Percentiles rank a stretch among this genome's conserved stretches.
These are phyloP conservation scores for Ceratocystis diversiconidia DNA, from an alignment of 2,329 filamentous ascomycete species.

Conservation along the genomic window DNA sequence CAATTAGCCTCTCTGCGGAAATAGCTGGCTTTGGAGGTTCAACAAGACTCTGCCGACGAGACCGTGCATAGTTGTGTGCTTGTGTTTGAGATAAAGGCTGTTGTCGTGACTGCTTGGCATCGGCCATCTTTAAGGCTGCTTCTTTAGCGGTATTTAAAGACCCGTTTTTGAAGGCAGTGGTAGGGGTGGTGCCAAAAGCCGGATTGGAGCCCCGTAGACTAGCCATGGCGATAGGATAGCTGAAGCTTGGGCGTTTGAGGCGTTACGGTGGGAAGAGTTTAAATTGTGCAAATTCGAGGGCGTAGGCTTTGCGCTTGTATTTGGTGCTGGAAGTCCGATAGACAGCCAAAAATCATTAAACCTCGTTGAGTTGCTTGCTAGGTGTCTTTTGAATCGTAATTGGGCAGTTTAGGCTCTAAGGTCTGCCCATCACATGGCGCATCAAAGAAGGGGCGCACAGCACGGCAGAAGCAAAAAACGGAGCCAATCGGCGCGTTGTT, in stretches of 20 bases:
- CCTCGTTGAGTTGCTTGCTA: not conserved
- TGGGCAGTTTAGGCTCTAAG: not conserved
- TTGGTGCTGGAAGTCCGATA: too few species aligned
- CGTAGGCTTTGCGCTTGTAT: too few species aligned
- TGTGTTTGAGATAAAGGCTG: not conserved
- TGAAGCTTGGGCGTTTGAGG: not conserved
- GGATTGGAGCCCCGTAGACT: conserved; percentile 5
- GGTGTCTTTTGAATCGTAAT: not conserved
- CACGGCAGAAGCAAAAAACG: not conserved
- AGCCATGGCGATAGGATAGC: not conserved
- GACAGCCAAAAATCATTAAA: not conserved
- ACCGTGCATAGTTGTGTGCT: not conserved
- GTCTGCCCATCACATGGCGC: not conserved
- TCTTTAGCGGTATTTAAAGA: conserved; percentile 15
- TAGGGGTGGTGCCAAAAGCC: conserved; percentile 2
- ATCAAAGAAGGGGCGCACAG: not conserved
- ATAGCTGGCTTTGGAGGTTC: conserved; percentile 1
- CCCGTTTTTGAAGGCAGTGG: conserved; percentile 14
- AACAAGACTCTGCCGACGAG: conserved; percentile 14
- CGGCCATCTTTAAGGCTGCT: not conserved
- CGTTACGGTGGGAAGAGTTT: not conserved
- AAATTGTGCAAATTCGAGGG: not conserved
- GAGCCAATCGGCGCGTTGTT: not conserved
- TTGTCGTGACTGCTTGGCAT: not conserved
- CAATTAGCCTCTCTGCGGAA: conserved; percentile 60